Percentiles rank a stretch among this genome's conserved stretches.
phyloP scores from a whole-genome alignment of 768 basidiomycete genomes.

The Myochromella boudieri region DNA sequence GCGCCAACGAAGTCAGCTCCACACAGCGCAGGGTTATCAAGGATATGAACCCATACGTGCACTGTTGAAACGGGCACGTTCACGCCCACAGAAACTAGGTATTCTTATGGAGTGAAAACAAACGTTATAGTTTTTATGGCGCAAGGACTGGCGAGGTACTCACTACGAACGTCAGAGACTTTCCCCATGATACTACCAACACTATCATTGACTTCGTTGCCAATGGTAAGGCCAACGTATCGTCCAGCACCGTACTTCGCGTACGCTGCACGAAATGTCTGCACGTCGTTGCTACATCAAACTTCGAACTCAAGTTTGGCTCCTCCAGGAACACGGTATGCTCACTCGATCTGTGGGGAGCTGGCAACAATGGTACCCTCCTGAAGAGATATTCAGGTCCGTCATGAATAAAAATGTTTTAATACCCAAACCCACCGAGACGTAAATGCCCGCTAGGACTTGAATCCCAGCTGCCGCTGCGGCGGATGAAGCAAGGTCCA shows the following conservation, averaged over 20 bases:
- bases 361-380: conserved; percentile 30
- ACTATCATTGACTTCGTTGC: conserved; percentile 37
- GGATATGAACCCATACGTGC: conserved; percentile 35
- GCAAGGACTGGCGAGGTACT: too few relatives aligned
- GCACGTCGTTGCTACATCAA: conserved; percentile 36
- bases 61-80: conserved; percentile 36
- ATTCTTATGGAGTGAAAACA: conserved; percentile 20
- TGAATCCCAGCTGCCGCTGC: conserved; percentile 28
- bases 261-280: conserved; percentile 31
- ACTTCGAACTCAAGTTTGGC: too few relatives aligned
- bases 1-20: conserved; percentile 38
- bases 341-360: conserved; percentile 29
- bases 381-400: conserved; percentile 8
- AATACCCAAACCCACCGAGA: conserved; percentile 21
- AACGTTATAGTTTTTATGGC: too few relatives aligned
- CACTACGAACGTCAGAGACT: conserved; percentile 35
- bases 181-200: conserved; percentile 33
- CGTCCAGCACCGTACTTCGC: conserved; percentile 29
- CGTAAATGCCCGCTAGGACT: conserved; percentile 34
- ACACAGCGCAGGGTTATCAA: conserved; percentile 31
- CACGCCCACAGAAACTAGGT: conserved; percentile 31
- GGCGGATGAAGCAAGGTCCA: conserved; percentile 33
- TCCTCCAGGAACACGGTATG: background rate
- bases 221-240: conserved; percentile 35
- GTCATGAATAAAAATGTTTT: background rate